phyloP scores from a whole-genome alignment of 345 rosid species.

The Euphorbia tirucalli region DNA sequence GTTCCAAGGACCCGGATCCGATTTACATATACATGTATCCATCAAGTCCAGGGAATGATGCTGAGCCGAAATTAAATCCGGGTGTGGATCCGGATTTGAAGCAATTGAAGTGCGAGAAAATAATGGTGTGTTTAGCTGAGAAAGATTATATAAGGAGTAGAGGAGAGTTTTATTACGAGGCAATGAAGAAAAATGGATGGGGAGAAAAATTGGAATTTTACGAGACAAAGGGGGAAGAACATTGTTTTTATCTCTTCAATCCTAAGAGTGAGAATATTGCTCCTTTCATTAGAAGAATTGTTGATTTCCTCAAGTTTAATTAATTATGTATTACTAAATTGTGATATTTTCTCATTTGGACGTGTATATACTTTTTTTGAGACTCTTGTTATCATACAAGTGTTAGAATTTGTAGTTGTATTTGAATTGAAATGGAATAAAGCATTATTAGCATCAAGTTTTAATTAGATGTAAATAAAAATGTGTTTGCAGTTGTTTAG shows the following conservation, averaged over 20 bases:
- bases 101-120: slow-evolving; percentile 34
- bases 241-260: slow-evolving; percentile 24
- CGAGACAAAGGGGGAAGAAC: slow-evolving; percentile 20
- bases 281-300: slow-evolving; percentile 30
- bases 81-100: slow-evolving; percentile 34
- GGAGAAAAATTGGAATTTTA: slow-evolving; percentile 14
- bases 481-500: too few species aligned
- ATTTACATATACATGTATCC: slow-evolving; percentile 38
- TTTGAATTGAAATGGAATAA: too few species aligned
- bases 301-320: slow-evolving; percentile 28
- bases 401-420: too few species aligned
- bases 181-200: slow-evolving; percentile 15
- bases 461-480: too few species aligned
- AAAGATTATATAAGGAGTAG: slow-evolving; percentile 10
- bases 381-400: too few species aligned
- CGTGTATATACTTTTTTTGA: too few species aligned
- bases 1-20: slow-evolving; percentile 30
- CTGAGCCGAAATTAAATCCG: slow-evolving; percentile 53
- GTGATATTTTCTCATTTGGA: too few species aligned
- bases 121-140: slow-evolving; percentile 42
- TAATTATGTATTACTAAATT: background rate
- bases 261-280: slow-evolving; percentile 26
- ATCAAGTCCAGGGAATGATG: slow-evolving; percentile 28
- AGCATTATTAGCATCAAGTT: too few species aligned
- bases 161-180: slow-evolving; percentile 13